Evolutionary conservation across 1,284 basidiomycete species (phyloP).

Genomic region (Ustilago tritici): DNA sequence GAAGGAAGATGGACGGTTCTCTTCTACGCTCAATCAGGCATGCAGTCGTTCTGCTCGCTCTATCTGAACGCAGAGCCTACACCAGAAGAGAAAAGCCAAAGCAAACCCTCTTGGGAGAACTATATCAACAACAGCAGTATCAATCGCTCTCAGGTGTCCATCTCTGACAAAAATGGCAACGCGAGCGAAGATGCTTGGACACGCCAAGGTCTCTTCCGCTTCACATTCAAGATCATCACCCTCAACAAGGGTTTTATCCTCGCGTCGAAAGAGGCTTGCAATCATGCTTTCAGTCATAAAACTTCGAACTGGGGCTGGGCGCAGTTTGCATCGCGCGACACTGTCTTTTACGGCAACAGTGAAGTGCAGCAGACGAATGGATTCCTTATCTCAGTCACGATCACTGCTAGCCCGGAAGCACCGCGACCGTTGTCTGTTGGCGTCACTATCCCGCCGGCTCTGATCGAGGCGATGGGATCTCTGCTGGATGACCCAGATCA

Average conservation of each 20-base stretch:
- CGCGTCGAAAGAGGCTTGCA: conserved; percentile 76
- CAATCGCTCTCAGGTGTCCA: conserved; percentile 13
- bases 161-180: conserved; percentile 11
- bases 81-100: conserved; percentile 41
- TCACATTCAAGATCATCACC: conserved; percentile 79
- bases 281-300: conserved; percentile 85
- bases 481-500: conserved; percentile 83
- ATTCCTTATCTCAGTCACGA: conserved; percentile 82
- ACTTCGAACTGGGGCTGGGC: conserved; percentile 72
- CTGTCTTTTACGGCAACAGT: conserved; percentile 77
- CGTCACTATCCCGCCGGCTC: conserved; percentile 75
- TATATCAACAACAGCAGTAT: conserved; percentile 25
- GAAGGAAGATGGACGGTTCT: conserved; percentile 61
- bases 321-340: conserved; percentile 82
- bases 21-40: conserved; percentile 64
- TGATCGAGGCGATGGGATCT: conserved; percentile 78
- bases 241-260: conserved; percentile 73
- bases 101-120: conserved; percentile 36
- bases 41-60: conserved; percentile 61
- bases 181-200: conserved; percentile 77
- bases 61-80: conserved; percentile 65
- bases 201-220: conserved; percentile 84
- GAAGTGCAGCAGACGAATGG: conserved; percentile 75
- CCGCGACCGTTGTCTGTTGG: conserved; percentile 73
- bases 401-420: conserved; percentile 77